Evolutionary conservation across 2,329 filamentous ascomycete genomes (phyloP).

Genomic region (Fusarium buxicola): DNA sequence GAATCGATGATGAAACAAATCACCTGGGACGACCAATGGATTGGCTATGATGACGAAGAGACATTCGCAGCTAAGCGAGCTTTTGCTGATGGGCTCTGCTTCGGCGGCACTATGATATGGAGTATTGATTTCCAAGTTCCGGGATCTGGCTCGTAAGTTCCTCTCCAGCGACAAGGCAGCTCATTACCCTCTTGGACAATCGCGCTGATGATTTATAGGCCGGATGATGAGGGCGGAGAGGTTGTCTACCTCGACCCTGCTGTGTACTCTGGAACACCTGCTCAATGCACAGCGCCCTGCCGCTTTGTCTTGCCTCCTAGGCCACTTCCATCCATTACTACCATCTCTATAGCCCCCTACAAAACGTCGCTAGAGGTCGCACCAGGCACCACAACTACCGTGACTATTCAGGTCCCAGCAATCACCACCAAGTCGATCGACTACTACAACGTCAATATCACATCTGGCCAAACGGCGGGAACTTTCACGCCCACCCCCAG

Average conservation of each 20-base stretch:
- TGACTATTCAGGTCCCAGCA: background rate
- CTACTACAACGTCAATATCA: background rate
- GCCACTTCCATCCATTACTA: background rate
- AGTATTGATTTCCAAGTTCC: conserved; percentile 17
- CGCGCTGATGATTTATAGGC: background rate
- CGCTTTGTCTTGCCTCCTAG: background rate
- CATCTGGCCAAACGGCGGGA: background rate
- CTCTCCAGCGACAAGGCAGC: too few relatives aligned
- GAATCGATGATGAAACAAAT: conserved; percentile 19
- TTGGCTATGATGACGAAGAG: conserved; percentile 42
- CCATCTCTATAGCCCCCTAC: background rate
- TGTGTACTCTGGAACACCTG: background rate
- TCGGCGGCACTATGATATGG: conserved; percentile 28
- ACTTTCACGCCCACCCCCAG: background rate
- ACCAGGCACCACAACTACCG: background rate
- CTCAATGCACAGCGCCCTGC: background rate
- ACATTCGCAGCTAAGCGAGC: conserved; percentile 26
- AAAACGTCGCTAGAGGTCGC: background rate
- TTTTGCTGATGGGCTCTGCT: conserved; percentile 12
- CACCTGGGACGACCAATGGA: conserved; percentile 40
- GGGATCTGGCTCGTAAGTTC: background rate
- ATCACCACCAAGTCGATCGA: background rate
- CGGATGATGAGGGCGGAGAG: background rate
- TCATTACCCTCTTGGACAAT: too few relatives aligned
- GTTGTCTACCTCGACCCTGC: background rate